phyloP scores from a whole-genome alignment of 306 rosid genomes.

The Lathyrus oleraceus region DNA sequence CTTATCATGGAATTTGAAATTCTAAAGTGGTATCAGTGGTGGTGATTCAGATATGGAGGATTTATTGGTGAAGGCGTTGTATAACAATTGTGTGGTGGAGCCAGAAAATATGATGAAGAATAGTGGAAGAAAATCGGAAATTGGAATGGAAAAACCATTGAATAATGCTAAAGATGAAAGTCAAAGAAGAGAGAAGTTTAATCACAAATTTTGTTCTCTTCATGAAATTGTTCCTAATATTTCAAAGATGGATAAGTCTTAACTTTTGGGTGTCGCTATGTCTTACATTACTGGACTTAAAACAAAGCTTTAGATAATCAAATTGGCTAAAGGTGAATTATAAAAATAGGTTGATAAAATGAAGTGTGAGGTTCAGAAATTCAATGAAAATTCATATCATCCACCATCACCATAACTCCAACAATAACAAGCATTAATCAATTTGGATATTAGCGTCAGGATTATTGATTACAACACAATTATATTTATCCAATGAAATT shows the following conservation, averaged over 20 bases:
- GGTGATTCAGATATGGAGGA: constrained; percentile 82
- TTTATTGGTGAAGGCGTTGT: constrained; percentile 68
- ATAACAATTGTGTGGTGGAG: constrained; percentile 55
- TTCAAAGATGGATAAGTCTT: constrained; percentile 96
- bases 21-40: constrained; percentile 14
- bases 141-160: constrained; percentile 87
- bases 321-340: constrained; percentile 61
- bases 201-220: not conserved
- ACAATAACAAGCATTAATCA: constrained; percentile 23
- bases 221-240: constrained; percentile 52
- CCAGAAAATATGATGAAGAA: constrained; percentile 81
- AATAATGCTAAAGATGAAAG: constrained; percentile 93
- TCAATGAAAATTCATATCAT: constrained; percentile 17
- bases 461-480: constrained; percentile 55
- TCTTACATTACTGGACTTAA: constrained; percentile 82
- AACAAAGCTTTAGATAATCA: constrained; percentile 56
- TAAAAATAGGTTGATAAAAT: constrained; percentile 60
- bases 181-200: constrained; percentile 70
- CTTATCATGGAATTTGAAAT: constrained; percentile 43
- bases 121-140: constrained; percentile 84
- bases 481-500: constrained; percentile 22
- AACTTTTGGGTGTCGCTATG: constrained; percentile 79
- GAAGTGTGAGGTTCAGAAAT: constrained; percentile 55
- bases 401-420: constrained; percentile 1
- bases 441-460: constrained; percentile 80